Evolutionary conservation across 1,284 basidiomycete genomes (phyloP), one percentile per base, ranked within the genome.

Genomic region (Gomphus bonarii): DNA sequence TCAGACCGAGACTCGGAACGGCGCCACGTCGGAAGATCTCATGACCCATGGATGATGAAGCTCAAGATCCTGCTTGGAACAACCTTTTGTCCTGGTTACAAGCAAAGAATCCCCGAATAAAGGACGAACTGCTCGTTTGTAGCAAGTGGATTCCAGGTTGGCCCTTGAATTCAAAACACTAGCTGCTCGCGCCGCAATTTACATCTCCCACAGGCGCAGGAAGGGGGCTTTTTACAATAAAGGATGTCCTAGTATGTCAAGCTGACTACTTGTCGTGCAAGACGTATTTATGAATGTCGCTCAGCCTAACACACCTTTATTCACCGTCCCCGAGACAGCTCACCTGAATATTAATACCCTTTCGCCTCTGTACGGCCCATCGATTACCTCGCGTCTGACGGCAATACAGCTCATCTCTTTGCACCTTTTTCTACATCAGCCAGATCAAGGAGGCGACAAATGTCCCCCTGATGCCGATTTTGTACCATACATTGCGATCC

Each of bases 291-390:
- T 31, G 28, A 31, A n/a, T 30, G 42, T 47, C 18, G n/a, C 20
- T 20, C 11, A 85, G 78, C 75, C 80, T 31, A 76, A 75, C 11
- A 73, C 75, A 0, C 72, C 73, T 0, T 69, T 93, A 20, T 81
- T 93, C 63, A 76, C 75, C 11, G 73, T 93, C 18, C 91, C 91
- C 7, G 74, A 79, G 1, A 69, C 69, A n/a, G 80, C 82, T 0
- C 69, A 94, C 62, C 69, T 92, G 61, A 94, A 91, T 67, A 70
- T 76, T 44, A 72, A 75, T 53, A 90, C 90, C 0, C 72, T 92
- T 33, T 68, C 69, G 38, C 67, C 68, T 77, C 50, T 85, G 87
- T 65, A 49, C 56, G 59, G 61, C 28, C 42, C 60, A 14, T 60
- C 51, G 28, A 56, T 54, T 20, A 58, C 62, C 48, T 65, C 25